A percentile compares a stretch with the other conserved stretches of the same genome.
These are phyloP conservation scores for Fragaria iinumae DNA, from an alignment of 306 rosid species.

Conservation along the genomic window DNA sequence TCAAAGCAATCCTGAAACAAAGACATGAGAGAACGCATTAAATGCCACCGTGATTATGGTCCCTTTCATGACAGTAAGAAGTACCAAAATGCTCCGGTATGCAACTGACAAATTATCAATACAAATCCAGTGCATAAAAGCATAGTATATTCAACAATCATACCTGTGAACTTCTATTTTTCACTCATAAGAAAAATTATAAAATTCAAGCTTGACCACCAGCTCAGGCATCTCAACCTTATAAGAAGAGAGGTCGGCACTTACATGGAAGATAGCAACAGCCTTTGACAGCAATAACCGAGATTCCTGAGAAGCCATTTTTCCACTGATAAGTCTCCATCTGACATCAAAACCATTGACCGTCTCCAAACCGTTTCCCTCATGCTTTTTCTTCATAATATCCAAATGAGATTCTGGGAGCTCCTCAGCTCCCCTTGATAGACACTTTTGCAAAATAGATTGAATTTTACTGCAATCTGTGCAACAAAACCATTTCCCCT, in stretches of 20 bases:
- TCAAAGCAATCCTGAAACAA: slow-evolving; percentile 87
- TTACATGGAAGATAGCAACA: slow-evolving; percentile 82
- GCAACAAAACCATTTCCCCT: slow-evolving; percentile 96
- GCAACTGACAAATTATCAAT: not conserved
- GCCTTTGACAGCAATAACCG: slow-evolving; percentile 78
- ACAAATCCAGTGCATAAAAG: not conserved
- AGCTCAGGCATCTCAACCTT: slow-evolving; percentile 11
- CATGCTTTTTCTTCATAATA: slow-evolving; percentile 65
- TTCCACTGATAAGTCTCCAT: slow-evolving; percentile 90
- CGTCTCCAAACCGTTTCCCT: slow-evolving; percentile 53
- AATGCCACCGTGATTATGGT: not conserved
- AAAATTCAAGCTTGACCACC: not conserved
- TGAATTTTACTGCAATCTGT: slow-evolving; percentile 73
- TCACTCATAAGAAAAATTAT: not conserved
- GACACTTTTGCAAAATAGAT: slow-evolving; percentile 64
- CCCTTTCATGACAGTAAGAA: not conserved
- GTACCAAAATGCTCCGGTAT: not conserved
- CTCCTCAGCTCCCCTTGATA: slow-evolving; percentile 63
- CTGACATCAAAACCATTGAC: slow-evolving; percentile 62
- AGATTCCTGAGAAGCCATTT: slow-evolving; percentile 84
- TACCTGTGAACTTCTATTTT: not conserved
- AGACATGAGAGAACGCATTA: slow-evolving; percentile 11
- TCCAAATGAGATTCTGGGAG: slow-evolving; percentile 74
- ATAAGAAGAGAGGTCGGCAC: slow-evolving; percentile 18
- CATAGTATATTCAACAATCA: not conserved